Evolutionary conservation across 2,329 filamentous ascomycete genomes (phyloP), one percentile per base, ranked within the genome.

Genomic region (Lachnum nothofagi): DNA sequence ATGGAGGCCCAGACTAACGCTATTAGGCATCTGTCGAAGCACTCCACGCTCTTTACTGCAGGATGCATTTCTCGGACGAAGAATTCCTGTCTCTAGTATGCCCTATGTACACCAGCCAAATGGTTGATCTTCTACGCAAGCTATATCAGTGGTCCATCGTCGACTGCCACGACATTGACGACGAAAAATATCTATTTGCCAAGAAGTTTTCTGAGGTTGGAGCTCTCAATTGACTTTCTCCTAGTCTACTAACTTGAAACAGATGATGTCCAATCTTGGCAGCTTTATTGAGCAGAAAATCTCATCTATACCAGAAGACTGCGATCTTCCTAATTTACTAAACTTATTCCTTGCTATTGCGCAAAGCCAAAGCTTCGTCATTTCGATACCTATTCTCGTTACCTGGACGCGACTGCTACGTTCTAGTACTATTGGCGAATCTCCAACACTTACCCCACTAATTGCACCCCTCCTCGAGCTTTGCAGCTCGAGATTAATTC

Each of bases 121-220:
- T 83, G 53, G 78, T 95, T 35, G 75, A 78, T 31, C 75, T 94
- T 6, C 80, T 91, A 58, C 80, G 78, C 53, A 79, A 83, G 51
- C 75, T 95, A 10, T 90, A 88, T 60, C 80, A 85, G 53, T 93
- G 88, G 86, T 88, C 88, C 4, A 70, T 82, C 9, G 83, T 91
- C 37, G 85, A 90, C 55, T 79, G 88, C 3, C 80, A 88, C 51
- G 85, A 95, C 59, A 82, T 95, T 50, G 88, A 96, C 57, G 89
- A 95, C 62, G 85, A 90, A 62, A 94, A 90, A 65, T 97, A 98
- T 65, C 82, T 88, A 47, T 82, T 96, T 58, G 83, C 88, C 34
- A 97, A 97, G 72, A 96, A 95, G 68, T 80, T 97, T 40, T 90
- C 91, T 1, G 93, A 98, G 79, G 87, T 90, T 75, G 57, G 70